Evolutionary conservation across 129 eudicot species (phyloP), one percentile per base, ranked within the genome.

Genomic region (Pittosporum tobira): DNA sequence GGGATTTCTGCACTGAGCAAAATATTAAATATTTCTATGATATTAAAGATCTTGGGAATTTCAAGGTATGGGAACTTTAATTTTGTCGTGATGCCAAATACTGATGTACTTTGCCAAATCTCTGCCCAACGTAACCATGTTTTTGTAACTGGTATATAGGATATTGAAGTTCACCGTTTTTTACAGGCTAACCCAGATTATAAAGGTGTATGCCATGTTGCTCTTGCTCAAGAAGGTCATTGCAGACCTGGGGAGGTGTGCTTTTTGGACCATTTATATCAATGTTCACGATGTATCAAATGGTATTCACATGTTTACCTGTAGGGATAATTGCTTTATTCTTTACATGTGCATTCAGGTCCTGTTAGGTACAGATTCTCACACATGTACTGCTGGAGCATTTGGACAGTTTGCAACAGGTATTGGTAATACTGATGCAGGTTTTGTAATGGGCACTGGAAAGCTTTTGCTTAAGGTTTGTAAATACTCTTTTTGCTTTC

Each of bases 181-280:
- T 57, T 71, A 37, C 76, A 91, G 99, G 99, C 89, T 22, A 91
- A 91, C 65, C 99, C 99, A 52, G 96, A 91, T 73, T 91, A 87
- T 65, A 91, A 91, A 79, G 99, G 99, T 66, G 99, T 91, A 56
- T 91, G 99, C 52, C 99, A 91, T 65, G 81, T 91, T 47, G 99
- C 99, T 79, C 99, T 91, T 74, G 99, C 99, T 14, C 99, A 91
- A 75, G 99, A 91, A 75, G 99, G 99, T 67, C 99, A 91, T 72
- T 91, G 99, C 75, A 73, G 99, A 68, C 99, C 99, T 68, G 99
- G 99, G 77, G 99, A 91, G 96, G 99, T 91, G 59, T 50, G 28
- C 40, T 20, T 13, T 23, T 48, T n/a, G 1, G 10, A 30, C 6
- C 38, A 27, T 16, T 13, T 28, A 47, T 45, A 62, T 14, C 26